A percentile compares a stretch with the other conserved stretches of the same genome.
phyloP scores from a whole-genome alignment of 305 asterid genomes.

The Nicotiana rustica region DNA sequence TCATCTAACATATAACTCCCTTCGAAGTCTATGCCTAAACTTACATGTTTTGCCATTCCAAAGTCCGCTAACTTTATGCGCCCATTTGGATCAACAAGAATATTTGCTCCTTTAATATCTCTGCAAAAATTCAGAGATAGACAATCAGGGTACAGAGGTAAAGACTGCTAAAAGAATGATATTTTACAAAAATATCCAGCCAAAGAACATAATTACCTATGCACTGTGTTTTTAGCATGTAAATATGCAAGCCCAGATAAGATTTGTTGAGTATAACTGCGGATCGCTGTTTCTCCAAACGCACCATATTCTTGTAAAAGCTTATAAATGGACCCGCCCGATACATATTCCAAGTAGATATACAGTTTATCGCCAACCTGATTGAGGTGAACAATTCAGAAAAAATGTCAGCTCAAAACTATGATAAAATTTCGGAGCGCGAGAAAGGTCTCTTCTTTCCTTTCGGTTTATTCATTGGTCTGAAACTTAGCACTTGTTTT shows the following conservation, averaged over 20 bases:
- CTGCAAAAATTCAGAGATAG: slow-evolving; percentile 51
- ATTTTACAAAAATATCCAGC: slow-evolving; percentile 8
- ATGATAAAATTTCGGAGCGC: background rate
- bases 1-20: background rate
- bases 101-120: slow-evolving; percentile 97
- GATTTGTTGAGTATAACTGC: slow-evolving; percentile 78
- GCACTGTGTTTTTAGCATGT: slow-evolving; percentile 73
- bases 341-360: slow-evolving; percentile 80
- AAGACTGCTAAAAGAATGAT: slow-evolving; percentile 26
- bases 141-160: background rate
- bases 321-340: slow-evolving; percentile 81
- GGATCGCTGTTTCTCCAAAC: slow-evolving; percentile 80
- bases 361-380: slow-evolving; percentile 76
- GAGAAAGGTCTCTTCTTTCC: no score
- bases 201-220: slow-evolving; percentile 57
- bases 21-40: slow-evolving; percentile 39
- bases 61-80: slow-evolving; percentile 94
- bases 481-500: no score
- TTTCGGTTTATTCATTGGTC: no score
- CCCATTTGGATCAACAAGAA: slow-evolving; percentile 97
- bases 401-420: slow-evolving; percentile 35
- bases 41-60: slow-evolving; percentile 99
- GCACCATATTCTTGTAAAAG: slow-evolving; percentile 80
- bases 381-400: slow-evolving; percentile 41
- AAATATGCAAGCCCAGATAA: slow-evolving; percentile 80